Evolutionary conservation across 2,329 filamentous ascomycete species (phyloP), one percentile per base, ranked within the genome.

Genomic region (Aspergillus vadensis): DNA sequence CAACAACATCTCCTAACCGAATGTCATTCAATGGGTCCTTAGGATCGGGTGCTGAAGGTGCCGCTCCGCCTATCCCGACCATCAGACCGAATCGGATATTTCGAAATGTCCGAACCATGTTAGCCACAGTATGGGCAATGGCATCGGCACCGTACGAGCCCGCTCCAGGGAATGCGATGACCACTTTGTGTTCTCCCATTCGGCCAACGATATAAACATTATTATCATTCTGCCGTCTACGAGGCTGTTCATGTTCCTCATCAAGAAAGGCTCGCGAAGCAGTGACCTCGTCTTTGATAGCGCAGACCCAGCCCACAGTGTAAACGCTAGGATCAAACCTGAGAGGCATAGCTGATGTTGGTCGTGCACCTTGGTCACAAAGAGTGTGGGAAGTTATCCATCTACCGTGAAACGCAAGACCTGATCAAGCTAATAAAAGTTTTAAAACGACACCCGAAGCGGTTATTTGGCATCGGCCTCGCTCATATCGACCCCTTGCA

Each of bases 301-400:
- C 41, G 12, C 47, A 51, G 7, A 57, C 17, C 55, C 55, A 57
- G 3, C 44, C 55, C 15, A 57, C 39, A 9, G 10, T 51, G 32
- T 57, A 57, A 32, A 9, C 38, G 15, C 30, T 32, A 10, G 30
- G 3, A 32, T 32, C 30, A 32, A 32, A 14, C 10, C 30, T 32
- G 10, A 4, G 30, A 12, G 30, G 30, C 30, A 32, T 32, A 12
- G 10, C 10, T 32, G 9, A 32, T 3, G 0, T 12, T 32, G 10
- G 9, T 12, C 4, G 9, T 32, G 4, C 30, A 5, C 30, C 30
- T 32, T 10, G 10, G 10, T 32, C 30, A 32, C 30, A 10, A 5
- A 32, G 30, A 32, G 10, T 10, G 30, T 32, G 23, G 5, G 23
- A 23, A 23, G 23, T 1, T 23, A 23, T 23, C 23, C 5, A 23